These are phyloP conservation scores for Achaetomium macrosporum DNA, from an alignment of 2,329 filamentous ascomycete genomes.

Conservation along the genomic window DNA sequence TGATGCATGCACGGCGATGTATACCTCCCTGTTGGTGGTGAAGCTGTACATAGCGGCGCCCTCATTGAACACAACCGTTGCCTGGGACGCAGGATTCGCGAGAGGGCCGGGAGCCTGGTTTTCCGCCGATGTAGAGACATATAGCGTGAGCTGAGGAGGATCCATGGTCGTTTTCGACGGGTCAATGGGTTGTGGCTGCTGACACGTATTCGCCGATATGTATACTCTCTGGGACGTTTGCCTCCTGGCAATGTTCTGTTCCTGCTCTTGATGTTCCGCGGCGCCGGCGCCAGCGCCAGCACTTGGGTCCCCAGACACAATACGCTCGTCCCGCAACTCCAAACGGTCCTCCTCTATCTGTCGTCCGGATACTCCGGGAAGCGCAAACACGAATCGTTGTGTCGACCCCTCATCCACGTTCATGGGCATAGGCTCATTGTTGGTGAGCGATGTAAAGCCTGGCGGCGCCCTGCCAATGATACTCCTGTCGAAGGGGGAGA, in stretches of 20 bases:
- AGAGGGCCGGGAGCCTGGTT: constrained; percentile 63
- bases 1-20: constrained; percentile 69
- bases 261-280: constrained; percentile 13
- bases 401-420: constrained; percentile 59
- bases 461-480: constrained; percentile 57
- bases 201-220: constrained; percentile 80
- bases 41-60: constrained; percentile 65
- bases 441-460: constrained; percentile 46
- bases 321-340: constrained; percentile 21
- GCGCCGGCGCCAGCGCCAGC: constrained; percentile 15
- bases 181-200: constrained; percentile 59
- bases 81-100: constrained; percentile 40
- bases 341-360: constrained; percentile 21
- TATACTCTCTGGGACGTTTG: constrained; percentile 53
- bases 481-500: constrained; percentile 54
- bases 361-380: constrained; percentile 44
- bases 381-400: constrained; percentile 59
- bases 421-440: constrained; percentile 57
- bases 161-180: constrained; percentile 38
- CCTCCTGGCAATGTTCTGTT: constrained; percentile 13
- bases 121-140: constrained; percentile 60
- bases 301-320: constrained; percentile 17
- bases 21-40: constrained; percentile 61
- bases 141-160: constrained; percentile 71
- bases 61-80: constrained; percentile 49